Conservation (phyloP, 2,329 filamentous ascomycete genomes). For the Fusarium sp. region DNA sequence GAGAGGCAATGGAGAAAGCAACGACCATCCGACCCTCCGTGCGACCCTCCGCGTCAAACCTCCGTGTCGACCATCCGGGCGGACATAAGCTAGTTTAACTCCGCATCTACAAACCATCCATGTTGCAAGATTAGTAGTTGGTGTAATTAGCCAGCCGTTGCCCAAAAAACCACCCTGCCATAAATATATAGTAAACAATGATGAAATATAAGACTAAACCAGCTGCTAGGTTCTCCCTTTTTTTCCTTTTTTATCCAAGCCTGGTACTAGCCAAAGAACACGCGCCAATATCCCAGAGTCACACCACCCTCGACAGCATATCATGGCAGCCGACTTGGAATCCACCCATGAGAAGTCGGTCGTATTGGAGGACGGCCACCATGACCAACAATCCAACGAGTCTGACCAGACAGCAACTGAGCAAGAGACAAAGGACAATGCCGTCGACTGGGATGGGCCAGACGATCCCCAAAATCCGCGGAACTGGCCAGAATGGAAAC, state of each 20-base stretch:
- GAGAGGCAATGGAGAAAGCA: constrained; percentile 17
- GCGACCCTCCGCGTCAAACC: constrained; percentile 8
- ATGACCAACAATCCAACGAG: constrained; percentile 25
- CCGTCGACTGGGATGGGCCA: constrained; percentile 78
- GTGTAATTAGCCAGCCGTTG: too few relatives aligned
- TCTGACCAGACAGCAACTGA: constrained; percentile 19
- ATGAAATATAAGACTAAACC: neutral
- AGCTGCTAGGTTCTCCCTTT: too few relatives aligned
- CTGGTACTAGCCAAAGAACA: neutral
- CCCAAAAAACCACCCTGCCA: neutral
- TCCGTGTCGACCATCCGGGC: neutral
- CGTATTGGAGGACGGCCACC: constrained; percentile 13
- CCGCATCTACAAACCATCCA: neutral
- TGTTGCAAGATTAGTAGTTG: too few relatives aligned
- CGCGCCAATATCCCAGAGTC: neutral
- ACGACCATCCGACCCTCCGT: constrained; percentile 20
- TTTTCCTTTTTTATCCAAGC: too few relatives aligned
- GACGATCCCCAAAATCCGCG: constrained; percentile 75
- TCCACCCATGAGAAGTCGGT: constrained; percentile 13
- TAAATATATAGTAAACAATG: constrained; percentile 9
- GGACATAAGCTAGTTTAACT: constrained; percentile 9
- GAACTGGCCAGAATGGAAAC: constrained; percentile 77
- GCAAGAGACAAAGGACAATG: constrained; percentile 35
- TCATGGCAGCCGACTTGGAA: constrained; percentile 26
- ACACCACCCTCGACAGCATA: constrained; percentile 13